Evolutionary conservation across 768 basidiomycete species (phyloP), one percentile per base, ranked within the genome.

Genomic region (Kwoniella bestiolae): DNA sequence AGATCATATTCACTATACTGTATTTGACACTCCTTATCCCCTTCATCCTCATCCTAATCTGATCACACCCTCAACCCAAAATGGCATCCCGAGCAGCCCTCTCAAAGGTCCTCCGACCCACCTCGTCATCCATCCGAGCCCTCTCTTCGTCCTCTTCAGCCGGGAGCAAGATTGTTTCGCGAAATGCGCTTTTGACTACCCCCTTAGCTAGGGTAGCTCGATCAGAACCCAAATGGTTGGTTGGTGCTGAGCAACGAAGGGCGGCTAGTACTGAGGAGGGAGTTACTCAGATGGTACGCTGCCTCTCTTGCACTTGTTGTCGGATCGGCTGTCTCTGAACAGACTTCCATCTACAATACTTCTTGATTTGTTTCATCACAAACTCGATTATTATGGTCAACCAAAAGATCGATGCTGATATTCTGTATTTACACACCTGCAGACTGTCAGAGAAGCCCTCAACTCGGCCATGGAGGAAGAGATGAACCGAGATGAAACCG

Each of bases 381-480:
- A n/a, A n/a, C n/a, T n/a, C n/a, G n/a, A n/a, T 50, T 11, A 28
- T 21, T 8, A 8, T 18, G 29, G 29, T 56, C 51, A 29, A 29
- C 21, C 26, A 53, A 29, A 16, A 28, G 14, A 53, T 32, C 16
- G 32, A 53, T 21, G 21, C 31, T 35, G 56, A 18, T 44, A 18
- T 38, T 38, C 18, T 2, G 23, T 35, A 14, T 31, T 25, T 31
- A 18, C 12, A 8, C 31, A 26, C 23, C n/a, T 5, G 21, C 65
- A 80, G 94, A 98, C 94, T 60, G 95, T 96, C 68, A 92, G 96
- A 79, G 96, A 99, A 61, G 96, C 96, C 47, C 89, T 99, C 70
- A 98, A 97, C 83, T 83, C 89, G 60, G 96, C 96, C 29, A 94
- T 99, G 91, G 96, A 97, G 84, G 96, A 99, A 84, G 96, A 99